Percentiles rank a stretch among this genome's conserved stretches.
Evolutionary conservation across 2,329 filamentous ascomycete species (phyloP).

Genomic region (Paecilomyces niveus): DNA sequence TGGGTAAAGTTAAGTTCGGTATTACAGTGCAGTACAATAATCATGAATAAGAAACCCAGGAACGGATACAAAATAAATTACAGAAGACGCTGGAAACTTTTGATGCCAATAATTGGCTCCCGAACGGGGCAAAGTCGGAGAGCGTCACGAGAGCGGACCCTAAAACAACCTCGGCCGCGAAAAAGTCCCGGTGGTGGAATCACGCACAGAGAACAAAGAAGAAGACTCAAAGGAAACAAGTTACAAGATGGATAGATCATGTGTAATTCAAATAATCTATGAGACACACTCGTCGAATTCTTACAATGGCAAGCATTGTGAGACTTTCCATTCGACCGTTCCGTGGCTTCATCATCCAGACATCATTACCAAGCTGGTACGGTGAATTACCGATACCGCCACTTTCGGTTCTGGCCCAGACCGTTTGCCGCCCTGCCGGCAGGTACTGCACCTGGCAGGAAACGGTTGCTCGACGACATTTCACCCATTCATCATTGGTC

Average conservation of each 20-base stretch:
- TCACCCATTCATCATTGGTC: background rate
- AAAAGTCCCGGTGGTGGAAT: no score
- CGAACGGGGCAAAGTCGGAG: no score
- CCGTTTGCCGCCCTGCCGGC: background rate
- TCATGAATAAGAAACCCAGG: no score
- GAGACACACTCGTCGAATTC: no score
- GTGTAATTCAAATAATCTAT: background rate
- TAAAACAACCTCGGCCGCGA: no score
- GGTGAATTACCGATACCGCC: background rate
- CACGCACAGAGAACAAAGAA: no score
- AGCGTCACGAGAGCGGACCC: no score
- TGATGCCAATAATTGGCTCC: no score
- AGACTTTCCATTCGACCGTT: background rate
- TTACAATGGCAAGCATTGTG: background rate
- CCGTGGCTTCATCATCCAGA: background rate
- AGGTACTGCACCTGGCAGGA: background rate
- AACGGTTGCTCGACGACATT: background rate
- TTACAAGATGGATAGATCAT: no score
- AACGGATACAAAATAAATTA: background rate
- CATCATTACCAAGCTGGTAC: background rate
- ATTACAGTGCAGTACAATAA: background rate
- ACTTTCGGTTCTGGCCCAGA: background rate
- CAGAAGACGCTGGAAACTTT: background rate
- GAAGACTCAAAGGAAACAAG: no score
- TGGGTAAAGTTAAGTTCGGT: background rate